Evolutionary conservation across 2,329 filamentous ascomycete genomes (phyloP).

Genomic region (Monilinia fructicola): DNA sequence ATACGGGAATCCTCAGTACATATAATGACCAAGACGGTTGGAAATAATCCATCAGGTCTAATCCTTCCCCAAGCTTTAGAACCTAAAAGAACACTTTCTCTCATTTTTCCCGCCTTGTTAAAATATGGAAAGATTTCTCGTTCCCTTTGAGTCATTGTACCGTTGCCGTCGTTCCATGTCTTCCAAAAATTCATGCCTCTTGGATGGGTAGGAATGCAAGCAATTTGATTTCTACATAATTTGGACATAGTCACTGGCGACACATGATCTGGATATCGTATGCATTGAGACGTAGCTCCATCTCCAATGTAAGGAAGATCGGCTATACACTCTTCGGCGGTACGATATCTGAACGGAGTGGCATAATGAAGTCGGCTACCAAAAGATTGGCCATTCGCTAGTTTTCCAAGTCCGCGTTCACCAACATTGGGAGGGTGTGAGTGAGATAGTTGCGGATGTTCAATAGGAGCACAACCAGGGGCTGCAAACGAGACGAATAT

Average conservation of each 20-base stretch:
- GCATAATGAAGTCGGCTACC: constrained; percentile 50
- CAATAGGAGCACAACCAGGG: constrained; percentile 59
- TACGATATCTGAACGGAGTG: constrained; percentile 61
- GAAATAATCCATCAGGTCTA: constrained; percentile 53
- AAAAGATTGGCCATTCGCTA: constrained; percentile 61
- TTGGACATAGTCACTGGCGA: constrained; percentile 45
- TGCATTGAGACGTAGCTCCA: constrained; percentile 59
- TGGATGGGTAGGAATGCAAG: constrained; percentile 59
- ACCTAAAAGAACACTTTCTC: constrained; percentile 28
- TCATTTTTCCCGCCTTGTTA: constrained; percentile 31
- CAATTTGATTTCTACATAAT: constrained; percentile 45
- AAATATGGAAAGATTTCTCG: constrained; percentile 44
- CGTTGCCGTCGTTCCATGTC: constrained; percentile 45
- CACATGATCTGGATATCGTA: constrained; percentile 66
- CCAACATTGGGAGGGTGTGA: constrained; percentile 50
- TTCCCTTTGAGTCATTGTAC: constrained; percentile 44
- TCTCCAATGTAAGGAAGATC: constrained; percentile 66
- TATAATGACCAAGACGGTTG: constrained; percentile 60
- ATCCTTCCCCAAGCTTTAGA: constrained; percentile 52
- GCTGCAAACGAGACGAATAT: constrained; percentile 72
- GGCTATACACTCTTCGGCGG: constrained; percentile 51
- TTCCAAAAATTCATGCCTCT: constrained; percentile 53
- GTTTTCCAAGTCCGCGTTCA: constrained; percentile 52
- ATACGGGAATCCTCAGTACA: constrained; percentile 54
- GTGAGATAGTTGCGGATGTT: constrained; percentile 60